Conservation (phyloP, 768 basidiomycete genomes). For the Rhodotorula paludigena region DNA sequence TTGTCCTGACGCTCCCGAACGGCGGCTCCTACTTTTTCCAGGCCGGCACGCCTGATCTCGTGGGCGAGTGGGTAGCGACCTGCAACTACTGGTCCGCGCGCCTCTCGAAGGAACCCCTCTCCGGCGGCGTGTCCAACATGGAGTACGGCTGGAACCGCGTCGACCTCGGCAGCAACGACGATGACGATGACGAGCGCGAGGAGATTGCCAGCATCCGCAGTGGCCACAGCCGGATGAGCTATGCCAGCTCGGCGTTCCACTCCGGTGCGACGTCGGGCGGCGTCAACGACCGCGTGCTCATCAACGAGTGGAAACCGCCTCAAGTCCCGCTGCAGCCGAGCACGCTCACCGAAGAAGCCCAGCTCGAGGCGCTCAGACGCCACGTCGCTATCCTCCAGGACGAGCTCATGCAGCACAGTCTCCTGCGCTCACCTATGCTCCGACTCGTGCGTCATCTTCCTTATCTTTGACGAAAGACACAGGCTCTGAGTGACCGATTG, state of each 20-base stretch:
- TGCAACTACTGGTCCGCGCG: conserved; percentile 99
- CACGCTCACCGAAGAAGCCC: conserved; percentile 82
- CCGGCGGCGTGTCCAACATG: conserved; percentile 97
- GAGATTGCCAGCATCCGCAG: conserved; percentile 40
- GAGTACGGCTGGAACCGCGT: conserved; percentile 97
- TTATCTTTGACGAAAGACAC: no score
- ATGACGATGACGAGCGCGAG: conserved; percentile 47
- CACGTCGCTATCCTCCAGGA: conserved; percentile 69
- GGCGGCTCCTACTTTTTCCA: conserved; percentile 98
- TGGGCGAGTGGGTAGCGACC: conserved; percentile 96
- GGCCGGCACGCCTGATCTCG: conserved; percentile 96
- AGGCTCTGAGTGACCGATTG: not conserved
- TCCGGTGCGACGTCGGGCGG: conserved; percentile 30
- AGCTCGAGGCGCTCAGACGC: conserved; percentile 79
- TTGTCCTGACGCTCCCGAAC: conserved; percentile 81
- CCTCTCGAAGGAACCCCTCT: conserved; percentile 86
- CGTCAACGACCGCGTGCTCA: conserved; percentile 60
- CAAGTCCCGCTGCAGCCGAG: conserved; percentile 76
- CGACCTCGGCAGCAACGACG: conserved; percentile 26
- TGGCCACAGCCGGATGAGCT: conserved; percentile 61
- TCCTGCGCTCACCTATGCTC: conserved; percentile 74
- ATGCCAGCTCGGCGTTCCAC: conserved; percentile 62
- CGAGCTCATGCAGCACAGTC: conserved; percentile 77
- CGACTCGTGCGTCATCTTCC: conserved; percentile 57
- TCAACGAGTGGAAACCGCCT: conserved; percentile 94